Evolutionary conservation across 202 grass and related monocot species (phyloP).

Genomic region (Saccharum hybrid): DNA sequence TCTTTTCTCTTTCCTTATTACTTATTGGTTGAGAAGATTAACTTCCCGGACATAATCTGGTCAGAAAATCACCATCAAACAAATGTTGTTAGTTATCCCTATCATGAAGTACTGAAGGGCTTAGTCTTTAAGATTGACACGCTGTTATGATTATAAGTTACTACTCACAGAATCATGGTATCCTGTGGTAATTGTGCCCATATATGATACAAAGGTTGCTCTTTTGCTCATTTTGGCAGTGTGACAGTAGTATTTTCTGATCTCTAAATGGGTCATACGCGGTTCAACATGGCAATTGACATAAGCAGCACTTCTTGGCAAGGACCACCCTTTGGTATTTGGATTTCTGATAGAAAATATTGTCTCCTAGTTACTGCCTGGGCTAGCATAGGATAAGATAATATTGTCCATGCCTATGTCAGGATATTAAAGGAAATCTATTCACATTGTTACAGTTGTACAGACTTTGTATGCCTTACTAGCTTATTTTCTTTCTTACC

Average conservation of each 20-base stretch:
- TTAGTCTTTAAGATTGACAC: neutral
- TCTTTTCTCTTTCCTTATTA: neutral
- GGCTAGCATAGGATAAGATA: neutral
- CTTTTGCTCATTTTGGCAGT: constrained; percentile 21
- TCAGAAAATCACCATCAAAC: neutral
- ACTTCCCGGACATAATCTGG: constrained; percentile 1
- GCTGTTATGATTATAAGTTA: neutral
- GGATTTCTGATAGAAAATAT: neutral
- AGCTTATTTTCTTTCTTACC: constrained; percentile 24
- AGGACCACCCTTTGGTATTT: neutral
- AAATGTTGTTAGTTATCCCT: neutral
- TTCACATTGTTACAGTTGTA: neutral
- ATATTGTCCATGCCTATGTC: neutral
- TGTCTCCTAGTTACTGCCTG: neutral
- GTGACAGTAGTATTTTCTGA: neutral
- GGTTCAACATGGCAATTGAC: neutral
- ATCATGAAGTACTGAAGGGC: neutral
- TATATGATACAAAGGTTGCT: neutral
- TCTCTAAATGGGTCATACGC: neutral
- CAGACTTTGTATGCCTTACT: neutral
- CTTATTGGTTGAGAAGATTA: neutral
- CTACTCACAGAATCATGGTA: neutral
- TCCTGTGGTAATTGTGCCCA: neutral
- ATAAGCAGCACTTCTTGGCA: neutral
- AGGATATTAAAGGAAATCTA: neutral